Base-by-base conservation (phyloP, 371 early-diverging fungal genomes). In the Apophysomyces ossiformis region DNA sequence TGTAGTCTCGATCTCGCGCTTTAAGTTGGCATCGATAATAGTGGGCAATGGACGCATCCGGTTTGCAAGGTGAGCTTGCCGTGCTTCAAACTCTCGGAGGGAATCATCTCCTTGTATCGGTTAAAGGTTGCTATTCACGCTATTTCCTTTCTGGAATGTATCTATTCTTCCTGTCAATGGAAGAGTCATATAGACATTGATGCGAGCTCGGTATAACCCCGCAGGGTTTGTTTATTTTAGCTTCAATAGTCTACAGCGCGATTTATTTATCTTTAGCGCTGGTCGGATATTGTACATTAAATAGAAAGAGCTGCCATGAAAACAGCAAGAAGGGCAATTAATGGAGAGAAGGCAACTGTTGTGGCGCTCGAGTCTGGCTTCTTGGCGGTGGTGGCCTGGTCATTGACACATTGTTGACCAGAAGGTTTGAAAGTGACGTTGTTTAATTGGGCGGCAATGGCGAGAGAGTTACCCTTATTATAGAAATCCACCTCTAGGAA, bases 401-500 rank as follows among this genome's bases (percentile, higher is more conserved):
- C 21, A 26, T 26, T 50, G 54, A 26, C 32, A 26, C 54, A 50
- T 11, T 18, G 18, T 9, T 18, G 18, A 21, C 54, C 54, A 50
- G 54, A 50, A 18, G 54, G 54, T 26, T 50, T 62, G 67, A 83
- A 90, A 0, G 74, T 70, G 32, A 93, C 92, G 56, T 81, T 82
- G 70, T 93, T 93, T 21, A 91, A 60, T 39, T 75, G 60, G 3
- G 91, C 92, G 11, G 88, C 83, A 59, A 79, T 75, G 46, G 79
- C 60, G 60, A 88, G 66, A 6, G 87, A 54, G 5, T 70, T 70
- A 8, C 92, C 93, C 15, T 81, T 61, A 37, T 93, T 89, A 67
- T 89, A 93, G 72, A 87, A 93, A 75, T 93, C 93, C 5, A 93
- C 87, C 0, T 89, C 82, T 35, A 93, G 74, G 73, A 87, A 93